Percentiles rank a stretch among this genome's conserved stretches.
Conservation (phyloP, 345 rosid species). For the Trapa incisa region DNA sequence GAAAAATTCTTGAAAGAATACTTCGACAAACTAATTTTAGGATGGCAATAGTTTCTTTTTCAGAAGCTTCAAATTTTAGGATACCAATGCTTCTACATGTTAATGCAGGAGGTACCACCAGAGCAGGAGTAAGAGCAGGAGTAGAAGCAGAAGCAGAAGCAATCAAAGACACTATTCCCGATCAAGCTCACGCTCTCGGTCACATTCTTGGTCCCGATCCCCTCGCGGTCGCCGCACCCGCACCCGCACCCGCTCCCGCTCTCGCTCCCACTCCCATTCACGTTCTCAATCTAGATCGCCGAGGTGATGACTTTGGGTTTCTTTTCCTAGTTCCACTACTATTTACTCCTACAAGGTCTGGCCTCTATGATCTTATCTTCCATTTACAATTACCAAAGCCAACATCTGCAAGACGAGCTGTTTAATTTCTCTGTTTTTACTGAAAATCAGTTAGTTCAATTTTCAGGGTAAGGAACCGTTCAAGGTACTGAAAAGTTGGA, state of each 20-base stretch:
- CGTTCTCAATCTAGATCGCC: slow-evolving; percentile 31
- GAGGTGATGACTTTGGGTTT: slow-evolving; percentile 1
- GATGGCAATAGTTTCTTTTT: no score
- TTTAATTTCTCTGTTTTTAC: slow-evolving; percentile 8
- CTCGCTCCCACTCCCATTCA: slow-evolving; percentile 33
- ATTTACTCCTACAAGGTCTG: slow-evolving; percentile 33
- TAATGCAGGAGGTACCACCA: slow-evolving; percentile 34
- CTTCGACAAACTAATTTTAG: no score
- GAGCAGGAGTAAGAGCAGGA: slow-evolving; percentile 28
- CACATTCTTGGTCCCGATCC: slow-evolving; percentile 24
- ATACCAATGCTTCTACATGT: slow-evolving; percentile 3
- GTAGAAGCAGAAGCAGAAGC: slow-evolving; percentile 23
- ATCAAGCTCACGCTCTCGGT: slow-evolving; percentile 27
- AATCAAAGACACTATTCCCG: slow-evolving; percentile 43
- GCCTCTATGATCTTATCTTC: slow-evolving; percentile 4
- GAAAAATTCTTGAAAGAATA: no score
- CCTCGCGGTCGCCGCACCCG: slow-evolving; percentile 21
- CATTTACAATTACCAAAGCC: not conserved
- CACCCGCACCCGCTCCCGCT: slow-evolving; percentile 25
- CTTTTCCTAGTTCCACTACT: not conserved
- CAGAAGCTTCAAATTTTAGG: not conserved
- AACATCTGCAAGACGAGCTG: not conserved
- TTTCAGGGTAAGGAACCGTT: slow-evolving; percentile 50
- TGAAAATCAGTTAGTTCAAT: not conserved
- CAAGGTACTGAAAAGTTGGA: no score